Base-by-base conservation (phyloP, 805 yeast species). In the Candida coleopterorum region DNA sequence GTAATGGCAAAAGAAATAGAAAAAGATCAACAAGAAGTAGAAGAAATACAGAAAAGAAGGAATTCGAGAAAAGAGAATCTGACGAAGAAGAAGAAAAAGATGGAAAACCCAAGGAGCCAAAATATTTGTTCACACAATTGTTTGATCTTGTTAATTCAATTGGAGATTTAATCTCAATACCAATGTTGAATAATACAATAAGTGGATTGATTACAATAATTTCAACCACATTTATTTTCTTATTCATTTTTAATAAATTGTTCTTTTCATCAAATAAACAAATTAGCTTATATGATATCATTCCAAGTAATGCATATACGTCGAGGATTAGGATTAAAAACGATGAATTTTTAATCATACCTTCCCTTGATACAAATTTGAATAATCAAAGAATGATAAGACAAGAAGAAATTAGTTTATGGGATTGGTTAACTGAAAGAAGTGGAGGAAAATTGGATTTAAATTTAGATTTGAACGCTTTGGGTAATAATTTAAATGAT, bases 401-500 rank as follows among this genome's bases (percentile, higher is more conserved):
- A 41, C 64, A 67, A 38, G 74, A 77, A 41, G 88, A 85, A 55
- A 64, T 70, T 12, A 70, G 71, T 17, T 51, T 85, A 29, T 85
- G 93, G 93, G 70, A 75, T 31, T 85, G 95, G 95, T 67, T 85
- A 36, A 60, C 62, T 21, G 55, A 55, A 3, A 40, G 69, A 32
- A 61, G 65, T 38, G 52, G 49, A 2, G 47, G 41, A 17, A 42
- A 45, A 28, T 22, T 39, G 10, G 25, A 38, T 22, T 18, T 29
- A 24, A 34, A 28, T 10, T n/a, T n/a, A n/a, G n/a, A n/a, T n/a
- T n/a, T n/a, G n/a, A n/a, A n/a, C n/a, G n/a, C n/a, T n/a, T 22
- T 38, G 29, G 23, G 32, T 34, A 17, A 25, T 36, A 28, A 30
- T 17, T 14, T 22, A 27, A 32, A 18, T 18, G 36, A 29, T 22